Evolutionary conservation across 1,284 basidiomycete genomes (phyloP).

Genomic region (Rhodotorula sp.): DNA sequence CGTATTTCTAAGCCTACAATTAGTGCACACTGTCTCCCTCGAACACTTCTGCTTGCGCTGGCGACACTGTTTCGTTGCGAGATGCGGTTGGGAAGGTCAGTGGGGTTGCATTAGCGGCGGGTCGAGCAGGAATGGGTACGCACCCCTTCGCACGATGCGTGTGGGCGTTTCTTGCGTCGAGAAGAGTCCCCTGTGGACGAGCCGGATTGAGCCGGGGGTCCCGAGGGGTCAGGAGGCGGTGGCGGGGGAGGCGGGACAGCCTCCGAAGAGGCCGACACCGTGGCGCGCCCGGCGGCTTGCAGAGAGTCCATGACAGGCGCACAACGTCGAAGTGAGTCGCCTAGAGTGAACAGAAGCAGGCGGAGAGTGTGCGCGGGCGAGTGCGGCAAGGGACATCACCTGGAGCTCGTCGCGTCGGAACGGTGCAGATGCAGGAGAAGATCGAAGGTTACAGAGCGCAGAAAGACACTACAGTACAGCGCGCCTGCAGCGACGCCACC

Average conservation of each 20-base stretch:
- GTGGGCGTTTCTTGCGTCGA: neutral
- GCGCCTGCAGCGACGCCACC: too few species aligned
- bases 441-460: neutral
- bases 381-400: too few species aligned
- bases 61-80: slow-evolving; percentile 1
- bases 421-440: neutral
- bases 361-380: too few species aligned
- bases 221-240: neutral
- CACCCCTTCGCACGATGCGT: slow-evolving; percentile 11
- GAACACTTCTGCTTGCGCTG: slow-evolving; percentile 7
- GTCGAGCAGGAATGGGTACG: neutral
- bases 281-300: too few species aligned
- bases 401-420: too few species aligned
- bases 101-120: neutral
- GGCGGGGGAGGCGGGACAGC: neutral
- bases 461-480: too few species aligned
- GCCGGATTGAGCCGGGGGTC: neutral
- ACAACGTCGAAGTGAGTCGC: too few species aligned
- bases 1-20: slow-evolving; percentile 1
- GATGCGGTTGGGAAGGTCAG: neutral
- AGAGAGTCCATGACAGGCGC: too few species aligned
- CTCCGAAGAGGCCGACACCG: neutral
- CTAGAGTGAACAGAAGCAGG: too few species aligned
- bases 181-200: neutral
- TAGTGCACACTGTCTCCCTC: slow-evolving; percentile 4